Conservation (phyloP, 768 basidiomycete genomes). For the Pleurotus citrinopileatus region DNA sequence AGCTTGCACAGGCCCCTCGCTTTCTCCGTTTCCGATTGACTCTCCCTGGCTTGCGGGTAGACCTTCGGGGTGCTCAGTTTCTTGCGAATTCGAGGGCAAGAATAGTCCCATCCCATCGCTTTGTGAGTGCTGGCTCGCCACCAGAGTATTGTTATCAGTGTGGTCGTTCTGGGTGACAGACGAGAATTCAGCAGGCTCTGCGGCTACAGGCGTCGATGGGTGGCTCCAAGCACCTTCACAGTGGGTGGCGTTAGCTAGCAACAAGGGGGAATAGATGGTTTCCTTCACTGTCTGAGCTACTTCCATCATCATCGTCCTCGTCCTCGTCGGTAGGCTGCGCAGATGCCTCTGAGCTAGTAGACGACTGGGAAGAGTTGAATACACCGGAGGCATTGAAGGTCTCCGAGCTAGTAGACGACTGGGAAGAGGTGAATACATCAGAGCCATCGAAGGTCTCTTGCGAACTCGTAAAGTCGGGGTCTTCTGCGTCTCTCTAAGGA, state of each 20-base stretch:
- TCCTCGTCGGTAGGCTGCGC: background rate
- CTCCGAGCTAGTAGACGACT: background rate
- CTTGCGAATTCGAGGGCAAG: background rate
- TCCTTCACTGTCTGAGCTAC: background rate
- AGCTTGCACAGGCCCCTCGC: too few relatives aligned
- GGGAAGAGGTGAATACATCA: background rate
- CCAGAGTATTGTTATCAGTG: too few relatives aligned
- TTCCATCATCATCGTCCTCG: conserved; percentile 3
- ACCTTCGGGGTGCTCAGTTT: background rate
- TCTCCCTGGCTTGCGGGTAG: background rate
- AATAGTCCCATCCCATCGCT: background rate
- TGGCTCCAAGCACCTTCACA: too few relatives aligned
- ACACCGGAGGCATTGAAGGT: background rate
- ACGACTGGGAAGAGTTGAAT: background rate
- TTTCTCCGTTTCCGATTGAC: too few relatives aligned
- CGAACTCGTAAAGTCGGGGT: too few relatives aligned
- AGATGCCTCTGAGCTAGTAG: background rate
- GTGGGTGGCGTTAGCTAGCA: too few relatives aligned
- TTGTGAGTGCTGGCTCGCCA: too few relatives aligned
- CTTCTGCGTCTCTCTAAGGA: background rate
- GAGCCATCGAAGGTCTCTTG: too few relatives aligned
- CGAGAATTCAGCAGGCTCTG: too few relatives aligned
- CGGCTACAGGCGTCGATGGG: too few relatives aligned
- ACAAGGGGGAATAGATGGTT: background rate
- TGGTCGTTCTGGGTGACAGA: too few relatives aligned